Conservation (phyloP, 495 filamentous ascomycete genomes). For the Aspergillus asperescens region DNA sequence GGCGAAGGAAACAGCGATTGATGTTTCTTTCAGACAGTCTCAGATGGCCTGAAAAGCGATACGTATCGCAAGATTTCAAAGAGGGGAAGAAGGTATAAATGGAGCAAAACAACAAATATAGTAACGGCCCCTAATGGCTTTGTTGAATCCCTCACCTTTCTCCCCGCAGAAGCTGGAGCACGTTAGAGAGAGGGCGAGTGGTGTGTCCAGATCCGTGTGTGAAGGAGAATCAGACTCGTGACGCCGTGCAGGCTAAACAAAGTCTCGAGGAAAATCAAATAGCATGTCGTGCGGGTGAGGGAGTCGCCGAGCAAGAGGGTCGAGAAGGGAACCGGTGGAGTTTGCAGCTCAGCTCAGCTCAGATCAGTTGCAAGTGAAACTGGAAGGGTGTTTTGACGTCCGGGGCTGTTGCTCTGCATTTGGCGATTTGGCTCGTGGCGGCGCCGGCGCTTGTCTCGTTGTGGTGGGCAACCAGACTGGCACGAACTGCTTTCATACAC, state of each 20-base stretch:
- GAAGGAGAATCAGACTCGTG: constrained; percentile 24
- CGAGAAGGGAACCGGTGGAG: constrained; percentile 7
- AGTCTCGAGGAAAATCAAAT: constrained; percentile 20
- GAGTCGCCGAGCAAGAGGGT: background rate
- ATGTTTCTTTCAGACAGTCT: constrained; percentile 11
- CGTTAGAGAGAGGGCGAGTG: constrained; percentile 6
- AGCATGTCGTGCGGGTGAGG: constrained; percentile 21
- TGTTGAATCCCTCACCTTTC: background rate
- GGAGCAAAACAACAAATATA: constrained; percentile 7
- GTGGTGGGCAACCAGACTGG: constrained; percentile 34
- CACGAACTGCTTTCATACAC: too few species aligned
- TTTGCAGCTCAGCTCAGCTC: background rate
- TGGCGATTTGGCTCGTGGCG: constrained; percentile 15
- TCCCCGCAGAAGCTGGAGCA: background rate
- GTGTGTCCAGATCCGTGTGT: constrained; percentile 13
- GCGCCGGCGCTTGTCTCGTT: constrained; percentile 23
- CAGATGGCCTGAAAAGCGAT: constrained; percentile 9
- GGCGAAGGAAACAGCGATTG: constrained; percentile 27
- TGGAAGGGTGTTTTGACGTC: constrained; percentile 22
- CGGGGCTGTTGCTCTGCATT: constrained; percentile 2
- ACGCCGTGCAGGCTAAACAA: constrained; percentile 20
- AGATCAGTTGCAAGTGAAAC: background rate
- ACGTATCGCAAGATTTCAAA: constrained; percentile 5
- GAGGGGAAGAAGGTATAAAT: constrained; percentile 3
- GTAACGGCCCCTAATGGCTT: background rate